Evolutionary conservation across 1,139 yeast species (phyloP).

Genomic region (Spencermartinsiella ligniputridi): DNA sequence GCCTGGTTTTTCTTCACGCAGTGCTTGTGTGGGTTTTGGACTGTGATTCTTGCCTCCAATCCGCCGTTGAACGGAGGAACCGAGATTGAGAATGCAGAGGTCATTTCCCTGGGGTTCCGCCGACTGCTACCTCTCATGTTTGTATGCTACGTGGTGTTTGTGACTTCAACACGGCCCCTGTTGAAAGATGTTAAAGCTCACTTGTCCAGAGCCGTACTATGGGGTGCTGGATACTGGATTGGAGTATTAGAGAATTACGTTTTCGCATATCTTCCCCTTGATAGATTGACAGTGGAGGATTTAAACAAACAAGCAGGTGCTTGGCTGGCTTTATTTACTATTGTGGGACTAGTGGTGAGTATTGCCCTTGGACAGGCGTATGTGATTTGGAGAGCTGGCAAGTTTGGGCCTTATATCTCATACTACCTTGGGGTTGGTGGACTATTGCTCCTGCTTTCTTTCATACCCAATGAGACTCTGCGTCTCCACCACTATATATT

Average conservation of each 20-base stretch:
- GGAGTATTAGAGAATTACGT: constrained; percentile 84
- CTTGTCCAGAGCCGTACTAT: constrained; percentile 53
- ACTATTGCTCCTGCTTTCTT: constrained; percentile 45
- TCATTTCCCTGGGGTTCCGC: constrained; percentile 67
- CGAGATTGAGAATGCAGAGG: constrained; percentile 46
- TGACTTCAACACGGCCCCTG: constrained; percentile 41
- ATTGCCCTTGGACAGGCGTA: constrained; percentile 71
- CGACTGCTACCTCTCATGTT: constrained; percentile 74
- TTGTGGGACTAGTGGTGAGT: constrained; percentile 42
- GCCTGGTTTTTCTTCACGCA: constrained; percentile 58
- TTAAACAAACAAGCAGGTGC: constrained; percentile 76
- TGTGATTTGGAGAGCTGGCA: constrained; percentile 75
- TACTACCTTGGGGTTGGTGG: constrained; percentile 49
- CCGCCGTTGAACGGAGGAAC: constrained; percentile 69
- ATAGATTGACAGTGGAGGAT: constrained; percentile 69
- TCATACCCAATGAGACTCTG: constrained; percentile 65
- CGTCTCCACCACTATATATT: constrained; percentile 87
- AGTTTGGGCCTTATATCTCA: constrained; percentile 52
- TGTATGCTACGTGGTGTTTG: constrained; percentile 71
- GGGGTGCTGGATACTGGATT: constrained; percentile 82
- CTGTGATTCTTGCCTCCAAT: constrained; percentile 71
- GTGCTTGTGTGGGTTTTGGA: constrained; percentile 77
- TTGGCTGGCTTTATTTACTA: constrained; percentile 53
- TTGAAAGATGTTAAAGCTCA: constrained; percentile 28
- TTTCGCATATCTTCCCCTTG: constrained; percentile 83